Conservation (phyloP, 371 early-diverging fungal genomes). For the Gilbertella persicaria region DNA sequence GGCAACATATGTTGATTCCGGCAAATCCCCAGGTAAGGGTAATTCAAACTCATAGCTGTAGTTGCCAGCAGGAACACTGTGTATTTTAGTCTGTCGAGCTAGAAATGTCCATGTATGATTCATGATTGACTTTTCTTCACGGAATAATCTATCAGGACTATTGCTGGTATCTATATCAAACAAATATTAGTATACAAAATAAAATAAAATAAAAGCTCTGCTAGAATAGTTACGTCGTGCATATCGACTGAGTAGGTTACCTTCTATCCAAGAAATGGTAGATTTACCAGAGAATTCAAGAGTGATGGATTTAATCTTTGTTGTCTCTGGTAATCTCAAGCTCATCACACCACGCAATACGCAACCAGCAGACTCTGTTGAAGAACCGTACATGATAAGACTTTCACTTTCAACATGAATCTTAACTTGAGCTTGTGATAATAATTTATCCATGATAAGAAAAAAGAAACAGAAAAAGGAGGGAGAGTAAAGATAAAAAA, state of each 20-base stretch:
- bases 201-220: not conserved
- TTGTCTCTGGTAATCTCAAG: constrained; percentile 29
- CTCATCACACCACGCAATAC: constrained; percentile 42
- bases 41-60: constrained; percentile 46
- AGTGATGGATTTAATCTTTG: constrained; percentile 37
- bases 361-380: constrained; percentile 47
- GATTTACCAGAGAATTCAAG: constrained; percentile 39
- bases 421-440: constrained; percentile 17
- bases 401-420: constrained; percentile 42
- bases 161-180: constrained; percentile 29
- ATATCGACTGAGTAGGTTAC: no score
- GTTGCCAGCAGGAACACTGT: constrained; percentile 27
- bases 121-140: constrained; percentile 34
- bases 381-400: constrained; percentile 40
- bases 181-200: not conserved
- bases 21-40: constrained; percentile 37
- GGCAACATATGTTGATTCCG: constrained; percentile 39
- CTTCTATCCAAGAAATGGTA: constrained; percentile 38
- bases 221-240: not conserved
- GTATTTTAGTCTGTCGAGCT: constrained; percentile 24
- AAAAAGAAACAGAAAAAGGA: not conserved
- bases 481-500: not conserved
- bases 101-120: constrained; percentile 40
- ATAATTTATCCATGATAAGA: constrained; percentile 17
- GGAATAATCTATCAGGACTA: constrained; percentile 38